Conservation (phyloP, 352 stramenopile genomes). For the Pythium sukuiense region DNA sequence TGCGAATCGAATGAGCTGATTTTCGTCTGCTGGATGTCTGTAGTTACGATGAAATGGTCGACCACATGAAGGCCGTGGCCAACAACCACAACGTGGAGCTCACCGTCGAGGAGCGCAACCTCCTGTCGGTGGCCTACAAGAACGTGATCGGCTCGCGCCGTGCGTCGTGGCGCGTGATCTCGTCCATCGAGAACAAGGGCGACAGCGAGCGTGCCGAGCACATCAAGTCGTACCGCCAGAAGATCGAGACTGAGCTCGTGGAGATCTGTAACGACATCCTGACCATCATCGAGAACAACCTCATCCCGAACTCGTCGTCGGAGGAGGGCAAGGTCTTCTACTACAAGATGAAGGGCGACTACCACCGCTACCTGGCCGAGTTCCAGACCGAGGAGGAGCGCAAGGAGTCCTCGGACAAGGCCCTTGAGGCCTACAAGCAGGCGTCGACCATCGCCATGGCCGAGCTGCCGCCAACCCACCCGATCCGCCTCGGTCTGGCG, state of each 20-base stretch:
- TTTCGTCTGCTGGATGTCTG: background rate
- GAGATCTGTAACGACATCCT: constrained; percentile 98
- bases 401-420: constrained; percentile 92
- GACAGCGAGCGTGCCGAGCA: constrained; percentile 88
- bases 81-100: constrained; percentile 95
- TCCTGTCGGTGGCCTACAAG: constrained; percentile 94
- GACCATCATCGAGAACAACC: constrained; percentile 96
- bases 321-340: constrained; percentile 99
- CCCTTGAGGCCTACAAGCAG: constrained; percentile 78
- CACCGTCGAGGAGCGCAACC: constrained; percentile 98
- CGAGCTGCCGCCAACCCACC: constrained; percentile 97
- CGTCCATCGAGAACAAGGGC: constrained; percentile 98
- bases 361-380: constrained; percentile 99
- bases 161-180: constrained; percentile 98
- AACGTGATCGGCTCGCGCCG: constrained; percentile 98
- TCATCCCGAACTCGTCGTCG: constrained; percentile 97
- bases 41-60: constrained; percentile 92
- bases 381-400: constrained; percentile 96
- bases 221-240: constrained; percentile 95
- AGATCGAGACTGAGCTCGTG: constrained; percentile 95
- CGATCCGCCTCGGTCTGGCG: constrained; percentile 97
- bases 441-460: constrained; percentile 92
- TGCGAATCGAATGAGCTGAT: background rate
- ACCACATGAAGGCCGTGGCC: constrained; percentile 99
- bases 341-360: constrained; percentile 99